These are phyloP conservation scores for Xylariaceae sp. DNA, from an alignment of 2,329 filamentous ascomycete species.

Conservation along the genomic window DNA sequence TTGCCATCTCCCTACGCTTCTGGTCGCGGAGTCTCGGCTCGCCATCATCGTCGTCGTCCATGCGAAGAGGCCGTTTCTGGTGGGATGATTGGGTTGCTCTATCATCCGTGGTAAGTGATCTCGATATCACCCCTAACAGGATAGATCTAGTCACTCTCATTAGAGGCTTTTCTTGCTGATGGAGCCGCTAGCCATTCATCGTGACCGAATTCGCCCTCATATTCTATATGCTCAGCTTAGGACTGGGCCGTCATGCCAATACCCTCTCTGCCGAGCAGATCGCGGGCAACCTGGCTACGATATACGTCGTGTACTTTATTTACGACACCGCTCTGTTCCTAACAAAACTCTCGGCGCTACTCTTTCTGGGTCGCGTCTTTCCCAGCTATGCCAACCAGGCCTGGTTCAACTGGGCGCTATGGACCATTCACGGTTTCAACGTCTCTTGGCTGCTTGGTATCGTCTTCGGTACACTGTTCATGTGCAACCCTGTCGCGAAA, in stretches of 20 bases:
- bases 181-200: constrained; percentile 1
- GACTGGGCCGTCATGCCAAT: constrained; percentile 2
- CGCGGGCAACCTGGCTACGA: not conserved
- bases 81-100: constrained; percentile 15
- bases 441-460: constrained; percentile 16
- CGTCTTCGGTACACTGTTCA: constrained; percentile 13
- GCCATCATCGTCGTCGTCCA: not conserved
- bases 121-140: not conserved
- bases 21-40: constrained; percentile 1
- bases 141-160: too few species aligned
- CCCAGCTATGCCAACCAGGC: not conserved
- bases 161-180: too few species aligned
- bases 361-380: constrained; percentile 12
- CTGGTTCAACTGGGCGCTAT: constrained; percentile 6
- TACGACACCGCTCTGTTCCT: constrained; percentile 1
- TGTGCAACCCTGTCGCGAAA: constrained; percentile 12
- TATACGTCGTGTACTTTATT: not conserved
- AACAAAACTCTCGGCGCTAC: constrained; percentile 2
- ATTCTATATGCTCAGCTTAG: not conserved
- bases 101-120: constrained; percentile 5
- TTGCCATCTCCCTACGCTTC: constrained; percentile 1
- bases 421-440: constrained; percentile 7
- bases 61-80: constrained; percentile 3
- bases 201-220: not conserved
- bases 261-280: not conserved